A percentile compares a stretch with the other conserved stretches of the same genome.
phyloP scores from a whole-genome alignment of 2,329 filamentous ascomycete genomes.

The Thielaviopsis populi region DNA sequence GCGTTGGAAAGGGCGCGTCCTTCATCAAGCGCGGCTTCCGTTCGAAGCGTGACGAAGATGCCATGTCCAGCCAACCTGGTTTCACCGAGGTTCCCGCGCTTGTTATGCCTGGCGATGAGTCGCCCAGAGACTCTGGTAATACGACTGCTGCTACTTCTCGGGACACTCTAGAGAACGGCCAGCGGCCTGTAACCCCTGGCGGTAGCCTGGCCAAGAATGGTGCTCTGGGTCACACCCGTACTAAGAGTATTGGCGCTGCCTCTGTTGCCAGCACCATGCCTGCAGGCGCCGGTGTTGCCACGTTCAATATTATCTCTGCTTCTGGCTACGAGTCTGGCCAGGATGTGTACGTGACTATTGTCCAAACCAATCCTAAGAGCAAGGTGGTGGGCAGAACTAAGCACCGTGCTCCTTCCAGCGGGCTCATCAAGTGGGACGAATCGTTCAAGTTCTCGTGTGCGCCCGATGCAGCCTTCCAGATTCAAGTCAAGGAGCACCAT shows the following conservation, averaged over 20 bases:
- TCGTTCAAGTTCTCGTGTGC: conserved; percentile 64
- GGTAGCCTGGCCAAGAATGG: conserved; percentile 22
- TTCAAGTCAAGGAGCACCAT: conserved; percentile 73
- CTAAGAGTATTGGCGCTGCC: conserved; percentile 46
- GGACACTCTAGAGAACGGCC: conserved; percentile 19
- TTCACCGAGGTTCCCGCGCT: conserved; percentile 28
- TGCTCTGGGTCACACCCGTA: conserved; percentile 31
- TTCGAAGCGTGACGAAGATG: conserved; percentile 47
- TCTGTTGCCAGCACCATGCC: conserved; percentile 51
- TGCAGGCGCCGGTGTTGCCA: conserved; percentile 57
- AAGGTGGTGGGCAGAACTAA: conserved; percentile 89
- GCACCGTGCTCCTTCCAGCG: conserved; percentile 58
- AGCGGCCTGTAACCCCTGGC: conserved; percentile 14
- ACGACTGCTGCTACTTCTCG: conserved; percentile 22
- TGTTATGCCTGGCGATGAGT: conserved; percentile 21
- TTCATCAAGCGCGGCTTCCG: conserved; percentile 80
- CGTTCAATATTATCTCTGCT: conserved; percentile 66
- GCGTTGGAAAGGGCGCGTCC: conserved; percentile 72
- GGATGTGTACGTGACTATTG: conserved; percentile 65
- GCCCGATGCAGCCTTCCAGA: conserved; percentile 71
- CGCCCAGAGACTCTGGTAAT: conserved; percentile 17
- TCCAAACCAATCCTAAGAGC: conserved; percentile 49
- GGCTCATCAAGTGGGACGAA: conserved; percentile 57
- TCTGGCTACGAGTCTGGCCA: conserved; percentile 59
- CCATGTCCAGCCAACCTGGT: conserved; percentile 31